Conservation (phyloP, 345 rosid species). For the Diplotaxis tenuifolia region DNA sequence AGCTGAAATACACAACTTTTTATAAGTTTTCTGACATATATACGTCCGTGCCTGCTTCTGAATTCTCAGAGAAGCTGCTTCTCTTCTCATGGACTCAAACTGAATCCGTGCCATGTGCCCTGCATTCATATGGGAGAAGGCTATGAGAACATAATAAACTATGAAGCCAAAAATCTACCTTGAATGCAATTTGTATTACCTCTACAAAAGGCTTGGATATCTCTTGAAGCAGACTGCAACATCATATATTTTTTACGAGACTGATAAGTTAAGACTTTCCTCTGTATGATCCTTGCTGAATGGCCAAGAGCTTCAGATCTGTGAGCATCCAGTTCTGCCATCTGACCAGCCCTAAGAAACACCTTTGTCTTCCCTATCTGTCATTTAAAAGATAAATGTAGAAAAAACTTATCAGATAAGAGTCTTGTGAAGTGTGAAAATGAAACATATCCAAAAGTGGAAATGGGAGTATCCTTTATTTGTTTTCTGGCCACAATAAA, state of each 20-base stretch:
- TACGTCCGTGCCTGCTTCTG: conserved; percentile 65
- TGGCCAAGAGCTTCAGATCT: conserved; percentile 74
- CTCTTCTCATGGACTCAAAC: conserved; percentile 64
- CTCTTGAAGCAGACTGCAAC: conserved; percentile 54
- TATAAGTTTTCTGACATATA: conserved; percentile 60
- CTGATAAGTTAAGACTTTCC: conserved; percentile 61
- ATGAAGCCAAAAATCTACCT: conserved; percentile 8
- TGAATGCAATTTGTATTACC: conserved; percentile 44
- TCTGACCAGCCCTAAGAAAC: conserved; percentile 96
- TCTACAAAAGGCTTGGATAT: conserved; percentile 76
- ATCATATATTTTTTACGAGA: conserved; percentile 50
- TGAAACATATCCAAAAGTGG: background rate
- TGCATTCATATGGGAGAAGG: conserved; percentile 37
- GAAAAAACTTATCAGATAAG: conserved; percentile 14
- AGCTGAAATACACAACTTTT: conserved; percentile 51
- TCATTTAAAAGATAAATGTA: conserved; percentile 22
- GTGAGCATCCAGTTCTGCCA: conserved; percentile 91
- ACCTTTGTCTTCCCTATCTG: conserved; percentile 94
- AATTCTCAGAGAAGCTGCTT: conserved; percentile 68
- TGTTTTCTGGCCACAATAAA: conserved; percentile 4
- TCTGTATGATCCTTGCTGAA: conserved; percentile 79
- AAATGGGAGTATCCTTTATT: background rate
- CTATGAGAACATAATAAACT: background rate
- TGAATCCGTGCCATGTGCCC: conserved; percentile 60
- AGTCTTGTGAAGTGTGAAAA: conserved; percentile 17